These are phyloP conservation scores for Tetrapyrgos nigripes DNA, from an alignment of 1,284 basidiomycete genomes.

Conservation along the genomic window DNA sequence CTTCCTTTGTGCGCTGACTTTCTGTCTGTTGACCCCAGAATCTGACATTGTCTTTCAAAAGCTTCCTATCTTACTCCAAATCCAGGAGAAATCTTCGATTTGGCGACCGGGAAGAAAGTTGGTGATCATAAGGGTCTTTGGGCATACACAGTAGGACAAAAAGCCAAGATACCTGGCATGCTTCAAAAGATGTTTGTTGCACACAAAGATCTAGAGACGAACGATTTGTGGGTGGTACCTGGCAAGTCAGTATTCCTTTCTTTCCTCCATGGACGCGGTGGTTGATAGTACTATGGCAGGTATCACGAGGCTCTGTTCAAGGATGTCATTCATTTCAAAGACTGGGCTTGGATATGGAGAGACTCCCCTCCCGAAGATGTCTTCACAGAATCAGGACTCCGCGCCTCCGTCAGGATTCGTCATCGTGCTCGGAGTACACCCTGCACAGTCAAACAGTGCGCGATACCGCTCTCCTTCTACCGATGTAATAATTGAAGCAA, in stretches of 20 bases:
- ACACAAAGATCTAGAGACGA: slow-evolving; percentile 66
- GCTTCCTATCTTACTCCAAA: slow-evolving; percentile 80
- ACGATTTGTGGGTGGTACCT: slow-evolving; percentile 79
- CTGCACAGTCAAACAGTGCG: slow-evolving; percentile 52
- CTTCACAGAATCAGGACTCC: slow-evolving; percentile 49
- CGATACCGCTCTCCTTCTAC: slow-evolving; percentile 1
- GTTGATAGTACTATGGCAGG: slow-evolving; percentile 42
- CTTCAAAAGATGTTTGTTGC: slow-evolving; percentile 77
- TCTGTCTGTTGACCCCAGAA: background rate
- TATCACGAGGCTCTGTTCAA: slow-evolving; percentile 72
- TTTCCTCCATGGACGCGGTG: background rate
- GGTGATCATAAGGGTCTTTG: slow-evolving; percentile 82
- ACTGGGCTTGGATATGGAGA: slow-evolving; percentile 83
- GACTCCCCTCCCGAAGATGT: slow-evolving; percentile 58
- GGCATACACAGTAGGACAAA: slow-evolving; percentile 86
- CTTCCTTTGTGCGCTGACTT: slow-evolving; percentile 71
- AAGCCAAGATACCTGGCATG: slow-evolving; percentile 71
- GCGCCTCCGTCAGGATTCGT: slow-evolving; percentile 69
- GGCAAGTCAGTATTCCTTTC: slow-evolving; percentile 59
- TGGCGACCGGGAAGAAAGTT: slow-evolving; percentile 58
- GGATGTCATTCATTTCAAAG: slow-evolving; percentile 46
- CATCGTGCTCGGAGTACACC: slow-evolving; percentile 69
- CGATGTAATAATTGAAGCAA: background rate
- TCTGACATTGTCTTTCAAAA: slow-evolving; percentile 35
- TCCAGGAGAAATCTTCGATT: slow-evolving; percentile 72